Percentiles rank a stretch among this genome's conserved stretches.
Evolutionary conservation across 2,329 filamentous ascomycete species (phyloP).

Genomic region (Fusarium sublunatum): DNA sequence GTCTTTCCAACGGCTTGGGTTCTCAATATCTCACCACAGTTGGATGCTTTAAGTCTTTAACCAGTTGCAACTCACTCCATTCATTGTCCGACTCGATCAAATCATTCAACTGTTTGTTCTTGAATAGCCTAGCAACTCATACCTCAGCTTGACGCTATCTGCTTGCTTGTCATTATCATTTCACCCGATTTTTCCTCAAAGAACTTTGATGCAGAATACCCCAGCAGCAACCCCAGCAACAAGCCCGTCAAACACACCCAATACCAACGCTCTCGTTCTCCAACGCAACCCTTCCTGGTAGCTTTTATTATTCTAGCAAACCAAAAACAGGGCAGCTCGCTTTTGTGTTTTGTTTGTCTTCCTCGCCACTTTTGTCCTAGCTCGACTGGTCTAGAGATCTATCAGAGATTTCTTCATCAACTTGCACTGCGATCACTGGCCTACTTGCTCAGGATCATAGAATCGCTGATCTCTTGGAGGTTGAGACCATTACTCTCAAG

Average conservation of each 20-base stretch:
- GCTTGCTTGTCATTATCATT: neutral
- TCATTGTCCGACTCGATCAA: neutral
- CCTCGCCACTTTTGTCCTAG: neutral
- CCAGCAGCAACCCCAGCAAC: constrained; percentile 23
- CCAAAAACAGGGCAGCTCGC: neutral
- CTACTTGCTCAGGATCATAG: neutral
- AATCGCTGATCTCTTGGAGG: neutral
- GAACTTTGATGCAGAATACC: constrained; percentile 13
- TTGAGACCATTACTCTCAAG: neutral
- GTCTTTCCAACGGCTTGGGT: constrained; percentile 5
- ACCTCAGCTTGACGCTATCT: neutral
- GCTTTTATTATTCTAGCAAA: neutral
- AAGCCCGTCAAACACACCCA: constrained; percentile 11
- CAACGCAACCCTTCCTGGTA: neutral
- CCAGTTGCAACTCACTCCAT: constrained; percentile 4
- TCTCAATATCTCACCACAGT: constrained; percentile 32
- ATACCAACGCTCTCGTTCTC: neutral
- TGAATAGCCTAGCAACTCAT: neutral
- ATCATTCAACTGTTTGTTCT: neutral
- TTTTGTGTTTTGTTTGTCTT: neutral
- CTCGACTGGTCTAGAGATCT: neutral
- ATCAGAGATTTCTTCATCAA: neutral
- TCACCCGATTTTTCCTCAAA: constrained; percentile 8
- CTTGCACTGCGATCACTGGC: neutral
- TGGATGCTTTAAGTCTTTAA: constrained; percentile 15